phyloP scores from a whole-genome alignment of 805 yeast species.

The Wickerhamomyces canadensis region DNA sequence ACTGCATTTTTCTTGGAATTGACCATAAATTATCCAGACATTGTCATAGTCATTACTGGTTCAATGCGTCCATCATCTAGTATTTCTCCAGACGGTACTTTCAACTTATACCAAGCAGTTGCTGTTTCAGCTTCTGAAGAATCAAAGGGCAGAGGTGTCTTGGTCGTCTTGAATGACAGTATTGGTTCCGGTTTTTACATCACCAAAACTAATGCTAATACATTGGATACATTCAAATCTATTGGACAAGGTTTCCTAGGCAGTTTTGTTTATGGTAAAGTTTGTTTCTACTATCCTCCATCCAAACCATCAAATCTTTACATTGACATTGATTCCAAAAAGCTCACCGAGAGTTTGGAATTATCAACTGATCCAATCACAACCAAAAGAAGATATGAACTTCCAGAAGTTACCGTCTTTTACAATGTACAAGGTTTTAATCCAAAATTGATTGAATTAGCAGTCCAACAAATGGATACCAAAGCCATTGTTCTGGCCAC shows the following conservation, averaged over 20 bases:
- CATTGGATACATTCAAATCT: conserved; percentile 62
- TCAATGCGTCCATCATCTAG: conserved; percentile 73
- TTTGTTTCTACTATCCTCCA: conserved; percentile 61
- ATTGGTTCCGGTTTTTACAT: conserved; percentile 67
- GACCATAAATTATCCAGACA: conserved; percentile 35
- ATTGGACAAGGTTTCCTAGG: conserved; percentile 70
- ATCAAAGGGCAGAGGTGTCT: conserved; percentile 51
- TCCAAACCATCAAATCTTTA: conserved; percentile 41
- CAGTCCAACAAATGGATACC: conserved; percentile 38
- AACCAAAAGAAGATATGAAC: conserved; percentile 21
- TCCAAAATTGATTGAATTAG: conserved; percentile 39
- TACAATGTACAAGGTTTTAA: conserved; percentile 61
- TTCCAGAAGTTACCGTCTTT: conserved; percentile 46
- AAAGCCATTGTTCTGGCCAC: conserved; percentile 62
- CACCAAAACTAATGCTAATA: conserved; percentile 65
- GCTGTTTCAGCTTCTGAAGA: conserved; percentile 50
- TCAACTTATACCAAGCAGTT: conserved; percentile 67
- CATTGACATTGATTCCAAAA: conserved; percentile 32
- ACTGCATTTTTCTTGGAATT: conserved; percentile 60
- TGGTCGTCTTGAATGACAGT: conserved; percentile 62
- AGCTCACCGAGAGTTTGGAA: conserved; percentile 11
- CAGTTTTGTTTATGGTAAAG: conserved; percentile 59
- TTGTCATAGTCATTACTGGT: conserved; percentile 58
- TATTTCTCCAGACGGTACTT: conserved; percentile 67
- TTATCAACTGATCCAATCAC: conserved; percentile 22